Evolutionary conservation across 495 filamentous ascomycete species (phyloP).

Genomic region (Lasiosphaeris hirsuta): DNA sequence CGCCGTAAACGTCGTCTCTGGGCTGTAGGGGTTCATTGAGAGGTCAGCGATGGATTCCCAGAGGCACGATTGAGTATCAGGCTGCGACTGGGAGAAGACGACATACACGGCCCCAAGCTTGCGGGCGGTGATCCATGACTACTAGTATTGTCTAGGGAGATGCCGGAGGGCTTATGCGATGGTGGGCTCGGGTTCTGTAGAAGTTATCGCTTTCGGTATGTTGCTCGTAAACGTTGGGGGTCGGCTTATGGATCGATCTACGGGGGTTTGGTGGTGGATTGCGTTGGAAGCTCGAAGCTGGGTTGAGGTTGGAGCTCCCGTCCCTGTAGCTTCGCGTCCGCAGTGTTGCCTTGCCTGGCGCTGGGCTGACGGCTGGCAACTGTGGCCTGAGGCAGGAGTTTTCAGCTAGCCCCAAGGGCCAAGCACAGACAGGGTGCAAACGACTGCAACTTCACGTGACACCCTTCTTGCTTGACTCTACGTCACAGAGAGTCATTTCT

Average conservation of each 20-base stretch:
- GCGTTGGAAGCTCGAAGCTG: conserved; percentile 21
- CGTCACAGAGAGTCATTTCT: no score
- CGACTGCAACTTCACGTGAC: conserved; percentile 26
- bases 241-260: neutral
- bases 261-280: conserved; percentile 4
- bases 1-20: conserved; percentile 90
- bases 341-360: conserved; percentile 33
- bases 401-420: neutral
- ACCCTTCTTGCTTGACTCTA: conserved; percentile 23
- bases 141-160: conserved; percentile 8
- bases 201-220: neutral
- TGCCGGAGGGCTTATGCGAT: neutral
- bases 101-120: conserved; percentile 92
- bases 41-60: conserved; percentile 3
- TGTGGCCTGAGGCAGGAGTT: conserved; percentile 20
- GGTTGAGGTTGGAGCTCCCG: conserved; percentile 27
- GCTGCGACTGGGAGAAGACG: conserved; percentile 22
- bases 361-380: conserved; percentile 1
- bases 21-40: conserved; percentile 52
- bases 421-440: neutral
- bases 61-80: neutral
- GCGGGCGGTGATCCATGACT: conserved; percentile 88
- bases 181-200: neutral
- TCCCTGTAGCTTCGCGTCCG: conserved; percentile 36
- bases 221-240: neutral